These are phyloP conservation scores for Creolimax fragrantissima DNA, from an alignment of 78 protist species.

Conservation along the genomic window DNA sequence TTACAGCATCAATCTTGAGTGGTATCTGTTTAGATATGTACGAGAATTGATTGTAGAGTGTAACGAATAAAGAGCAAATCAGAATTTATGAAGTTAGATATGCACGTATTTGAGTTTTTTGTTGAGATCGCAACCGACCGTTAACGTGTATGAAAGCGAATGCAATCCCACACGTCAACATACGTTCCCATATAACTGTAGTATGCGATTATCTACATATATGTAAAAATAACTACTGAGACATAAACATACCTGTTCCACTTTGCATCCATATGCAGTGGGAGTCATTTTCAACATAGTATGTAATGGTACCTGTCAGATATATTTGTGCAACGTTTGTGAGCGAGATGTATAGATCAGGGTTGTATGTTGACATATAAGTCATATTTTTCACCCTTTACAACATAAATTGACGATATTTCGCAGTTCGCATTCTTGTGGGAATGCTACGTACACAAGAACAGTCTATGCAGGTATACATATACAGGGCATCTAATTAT, in stretches of 20 bases:
- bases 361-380: no score
- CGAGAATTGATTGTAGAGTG: no score
- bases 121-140: background rate
- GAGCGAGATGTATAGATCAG: no score
- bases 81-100: background rate
- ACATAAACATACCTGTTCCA: background rate
- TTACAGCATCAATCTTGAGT: background rate
- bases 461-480: no score
- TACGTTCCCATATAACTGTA: no score
- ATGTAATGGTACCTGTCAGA: conserved; percentile 59
- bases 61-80: background rate
- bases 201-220: background rate
- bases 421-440: no score
- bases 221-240: background rate
- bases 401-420: no score
- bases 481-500: no score
- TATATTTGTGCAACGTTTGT: no score
- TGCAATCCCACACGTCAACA: background rate
- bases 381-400: no score
- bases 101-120: background rate
- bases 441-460: no score
- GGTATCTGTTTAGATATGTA: background rate
- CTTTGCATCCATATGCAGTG: background rate
- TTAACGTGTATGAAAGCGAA: background rate
- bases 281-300: conserved; percentile 48